Base-by-base conservation (phyloP, 257 asterid species). In the Nicotiana attenuata region DNA sequence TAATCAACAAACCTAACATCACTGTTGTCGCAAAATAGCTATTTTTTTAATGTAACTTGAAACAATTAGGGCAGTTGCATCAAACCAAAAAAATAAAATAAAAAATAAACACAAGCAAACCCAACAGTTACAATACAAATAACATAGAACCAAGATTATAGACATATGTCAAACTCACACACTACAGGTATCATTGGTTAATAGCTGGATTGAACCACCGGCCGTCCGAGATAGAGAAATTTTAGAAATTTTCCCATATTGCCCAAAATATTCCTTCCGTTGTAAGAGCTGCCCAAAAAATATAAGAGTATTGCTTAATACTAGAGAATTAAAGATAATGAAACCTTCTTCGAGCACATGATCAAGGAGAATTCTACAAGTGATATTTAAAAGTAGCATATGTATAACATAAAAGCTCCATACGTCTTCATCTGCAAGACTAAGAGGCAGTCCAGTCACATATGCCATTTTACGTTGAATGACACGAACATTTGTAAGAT, bases 391-490 rank as follows among this genome's bases (percentile, higher is more conserved):
- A 71, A 71, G 56, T 66, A 78, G 31, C 28, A 81, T 56, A 56
- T n/a, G 81, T 52, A 10, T 41, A 29, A 50, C 75, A 57, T 82
- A 81, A 82, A 63, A 76, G 83, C 52, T 66, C 82, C 91, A 28
- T 87, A 95, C 99, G 86, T 92, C 92, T 94, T 95, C 99, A 88
- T 93, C 95, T 64, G 98, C 99, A 78, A 95, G 91, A 82, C 89
- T 88, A 81, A 92, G 97, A 67, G 99, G 99, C 75, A 95, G 89
- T 81, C 99, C 99, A 75, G 92, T 92, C 80, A 95, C 97, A 85
- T 95, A 93, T 8, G 97, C 97, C 97, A 95, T 95, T 88, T 86
- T 95, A 82, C 97, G 91, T 86, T 93, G 99, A 85, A 95, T 95
- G 89, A 95, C 99, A 85, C 98, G 93, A 81, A 92, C 89, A 86